These are phyloP conservation scores for Leishmania arabica DNA, from an alignment of 208 protist genomes.

Conservation along the genomic window DNA sequence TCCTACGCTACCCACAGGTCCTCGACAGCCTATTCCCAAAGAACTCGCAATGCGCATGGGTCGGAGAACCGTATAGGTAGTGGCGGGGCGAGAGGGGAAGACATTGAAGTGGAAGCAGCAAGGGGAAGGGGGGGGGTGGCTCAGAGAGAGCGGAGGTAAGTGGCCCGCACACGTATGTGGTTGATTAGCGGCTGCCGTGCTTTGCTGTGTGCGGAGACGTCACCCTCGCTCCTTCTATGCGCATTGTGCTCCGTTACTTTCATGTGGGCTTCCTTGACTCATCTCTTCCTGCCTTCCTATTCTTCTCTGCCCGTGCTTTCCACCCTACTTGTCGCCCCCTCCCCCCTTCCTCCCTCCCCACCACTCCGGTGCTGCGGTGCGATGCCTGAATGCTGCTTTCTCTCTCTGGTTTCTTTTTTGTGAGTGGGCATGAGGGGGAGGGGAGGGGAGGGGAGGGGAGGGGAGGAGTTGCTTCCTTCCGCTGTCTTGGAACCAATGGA, in stretches of 20 bases:
- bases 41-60: background rate
- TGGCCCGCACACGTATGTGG: background rate
- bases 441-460: no score
- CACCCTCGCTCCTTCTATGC: background rate
- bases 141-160: background rate
- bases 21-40: background rate
- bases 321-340: background rate
- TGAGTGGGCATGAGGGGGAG: no score
- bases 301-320: background rate
- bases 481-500: background rate
- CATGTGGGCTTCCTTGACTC: background rate
- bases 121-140: background rate
- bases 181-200: background rate
- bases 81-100: background rate
- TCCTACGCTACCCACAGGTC: background rate
- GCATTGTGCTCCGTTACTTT: background rate
- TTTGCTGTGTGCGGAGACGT: background rate
- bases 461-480: background rate
- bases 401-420: background rate
- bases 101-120: background rate
- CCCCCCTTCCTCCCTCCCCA: no score
- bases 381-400: no score
- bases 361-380: background rate
- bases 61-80: background rate
- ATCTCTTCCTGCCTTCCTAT: background rate